These are phyloP conservation scores for Colletotrichum gloeosporioides DNA, from an alignment of 2,329 filamentous ascomycete species.

Conservation along the genomic window DNA sequence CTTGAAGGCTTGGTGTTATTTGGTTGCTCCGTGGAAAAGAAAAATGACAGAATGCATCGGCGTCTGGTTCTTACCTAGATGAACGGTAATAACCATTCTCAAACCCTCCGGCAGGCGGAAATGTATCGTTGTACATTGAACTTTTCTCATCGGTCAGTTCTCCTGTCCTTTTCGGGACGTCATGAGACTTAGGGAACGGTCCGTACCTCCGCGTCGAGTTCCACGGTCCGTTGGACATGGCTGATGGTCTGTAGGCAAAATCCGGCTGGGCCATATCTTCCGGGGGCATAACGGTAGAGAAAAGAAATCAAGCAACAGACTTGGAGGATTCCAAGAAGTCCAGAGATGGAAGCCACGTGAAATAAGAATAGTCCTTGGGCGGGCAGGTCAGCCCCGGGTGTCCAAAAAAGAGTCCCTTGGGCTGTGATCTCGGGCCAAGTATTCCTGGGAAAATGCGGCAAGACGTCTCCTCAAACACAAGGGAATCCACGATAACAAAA, in stretches of 20 bases:
- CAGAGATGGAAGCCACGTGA: slow-evolving; percentile 21
- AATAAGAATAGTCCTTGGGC: slow-evolving; percentile 23
- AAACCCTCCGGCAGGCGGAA: slow-evolving; percentile 34
- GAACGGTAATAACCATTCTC: slow-evolving; percentile 41
- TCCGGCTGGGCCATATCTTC: slow-evolving; percentile 53
- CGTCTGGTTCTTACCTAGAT: slow-evolving; percentile 40
- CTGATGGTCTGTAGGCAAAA: slow-evolving; percentile 51
- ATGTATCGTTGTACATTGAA: slow-evolving; percentile 37
- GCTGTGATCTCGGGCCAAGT: slow-evolving; percentile 19
- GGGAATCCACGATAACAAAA: slow-evolving; percentile 24
- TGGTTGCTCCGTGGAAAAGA: slow-evolving; percentile 8
- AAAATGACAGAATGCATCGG: background rate
- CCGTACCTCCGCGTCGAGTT: slow-evolving; percentile 59
- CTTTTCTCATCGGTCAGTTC: slow-evolving; percentile 29
- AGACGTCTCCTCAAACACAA: slow-evolving; percentile 22
- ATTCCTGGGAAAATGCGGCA: slow-evolving; percentile 23
- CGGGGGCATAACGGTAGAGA: slow-evolving; percentile 36
- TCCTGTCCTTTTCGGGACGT: background rate
- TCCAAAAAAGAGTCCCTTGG: slow-evolving; percentile 20
- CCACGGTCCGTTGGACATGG: slow-evolving; percentile 55
- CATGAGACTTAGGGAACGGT: slow-evolving; percentile 20
- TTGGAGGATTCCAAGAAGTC: slow-evolving; percentile 7
- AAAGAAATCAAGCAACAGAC: slow-evolving; percentile 19
- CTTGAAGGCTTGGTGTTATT: slow-evolving; percentile 45
- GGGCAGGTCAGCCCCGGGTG: slow-evolving; percentile 22